phyloP scores from a whole-genome alignment of 495 filamentous ascomycete genomes.

The Aspergillus egyptiacus region DNA sequence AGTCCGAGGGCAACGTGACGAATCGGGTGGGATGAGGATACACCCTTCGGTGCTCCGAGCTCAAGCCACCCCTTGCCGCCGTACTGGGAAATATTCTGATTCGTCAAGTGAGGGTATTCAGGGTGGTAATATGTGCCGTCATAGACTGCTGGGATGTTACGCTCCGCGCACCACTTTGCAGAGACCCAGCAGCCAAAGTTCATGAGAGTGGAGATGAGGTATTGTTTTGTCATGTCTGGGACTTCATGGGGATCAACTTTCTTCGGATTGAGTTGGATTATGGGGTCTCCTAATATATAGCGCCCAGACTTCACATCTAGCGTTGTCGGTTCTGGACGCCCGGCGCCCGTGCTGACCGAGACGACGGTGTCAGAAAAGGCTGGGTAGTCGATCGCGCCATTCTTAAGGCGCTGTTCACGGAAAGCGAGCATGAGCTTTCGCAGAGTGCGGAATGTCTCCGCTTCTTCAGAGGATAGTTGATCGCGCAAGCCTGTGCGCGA shows the following conservation, averaged over 20 bases:
- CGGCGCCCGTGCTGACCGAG: slow-evolving; percentile 26
- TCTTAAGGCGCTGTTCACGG: slow-evolving; percentile 31
- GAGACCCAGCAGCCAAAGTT: slow-evolving; percentile 66
- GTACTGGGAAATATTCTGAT: slow-evolving; percentile 28
- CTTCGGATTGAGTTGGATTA: slow-evolving; percentile 37
- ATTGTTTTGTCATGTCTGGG: slow-evolving; percentile 29
- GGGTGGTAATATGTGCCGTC: slow-evolving; percentile 61
- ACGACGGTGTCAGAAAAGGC: slow-evolving; percentile 20
- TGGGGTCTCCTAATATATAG: slow-evolving; percentile 47
- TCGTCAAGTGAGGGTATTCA: slow-evolving; percentile 39
- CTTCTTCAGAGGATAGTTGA: slow-evolving; percentile 29
- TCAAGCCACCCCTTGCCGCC: slow-evolving; percentile 29
- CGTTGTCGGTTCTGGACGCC: slow-evolving; percentile 23
- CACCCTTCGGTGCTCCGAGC: slow-evolving; percentile 41
- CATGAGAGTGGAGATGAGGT: slow-evolving; percentile 64
- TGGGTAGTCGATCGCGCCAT: slow-evolving; percentile 38
- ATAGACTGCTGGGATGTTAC: slow-evolving; percentile 74
- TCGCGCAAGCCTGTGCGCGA: slow-evolving; percentile 17
- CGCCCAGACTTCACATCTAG: slow-evolving; percentile 25
- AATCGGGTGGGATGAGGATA: slow-evolving; percentile 45
- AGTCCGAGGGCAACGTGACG: slow-evolving; percentile 58
- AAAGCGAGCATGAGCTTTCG: slow-evolving; percentile 39
- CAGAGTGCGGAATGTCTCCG: slow-evolving; percentile 36
- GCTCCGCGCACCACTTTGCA: slow-evolving; percentile 65
- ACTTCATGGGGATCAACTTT: slow-evolving; percentile 36